Evolutionary conservation across 2,329 filamentous ascomycete species (phyloP).

Genomic region (Pseudogymnoascus sp.): DNA sequence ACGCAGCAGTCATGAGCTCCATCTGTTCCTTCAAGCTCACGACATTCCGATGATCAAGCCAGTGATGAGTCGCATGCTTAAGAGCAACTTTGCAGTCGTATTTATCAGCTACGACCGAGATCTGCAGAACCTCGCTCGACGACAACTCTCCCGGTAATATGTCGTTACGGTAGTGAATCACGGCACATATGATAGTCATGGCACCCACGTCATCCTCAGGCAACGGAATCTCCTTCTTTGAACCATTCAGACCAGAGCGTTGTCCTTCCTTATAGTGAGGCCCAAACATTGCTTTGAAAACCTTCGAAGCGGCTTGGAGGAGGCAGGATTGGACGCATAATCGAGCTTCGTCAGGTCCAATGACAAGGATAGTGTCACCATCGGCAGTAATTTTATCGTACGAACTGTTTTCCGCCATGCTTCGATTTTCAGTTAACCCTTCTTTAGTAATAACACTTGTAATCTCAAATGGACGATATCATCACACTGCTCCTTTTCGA

Average conservation of each 20-base stretch:
- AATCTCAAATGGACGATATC: not conserved
- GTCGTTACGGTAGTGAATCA: constrained; percentile 14
- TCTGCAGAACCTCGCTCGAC: constrained; percentile 10
- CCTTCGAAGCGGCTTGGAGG: constrained; percentile 14
- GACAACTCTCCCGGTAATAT: constrained; percentile 8
- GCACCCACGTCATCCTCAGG: constrained; percentile 14
- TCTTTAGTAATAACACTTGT: not conserved
- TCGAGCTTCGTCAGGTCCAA: constrained; percentile 13
- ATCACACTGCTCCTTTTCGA: not conserved
- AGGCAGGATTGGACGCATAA: constrained; percentile 14
- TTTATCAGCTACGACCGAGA: constrained; percentile 14
- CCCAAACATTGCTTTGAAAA: constrained; percentile 15
- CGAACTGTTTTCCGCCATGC: not conserved
- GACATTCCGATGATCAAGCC: not conserved
- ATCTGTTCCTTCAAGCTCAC: not conserved
- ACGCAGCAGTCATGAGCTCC: constrained; percentile 11
- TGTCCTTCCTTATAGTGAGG: constrained; percentile 11
- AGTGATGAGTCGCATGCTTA: constrained; percentile 11
- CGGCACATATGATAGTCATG: constrained; percentile 11
- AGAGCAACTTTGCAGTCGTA: constrained; percentile 14
- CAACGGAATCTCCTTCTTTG: constrained; percentile 10
- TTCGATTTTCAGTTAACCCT: not conserved
- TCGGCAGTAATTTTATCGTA: constrained; percentile 10
- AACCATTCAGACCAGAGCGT: constrained; percentile 6
- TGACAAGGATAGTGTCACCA: constrained; percentile 15